A percentile compares a stretch with the other conserved stretches of the same genome.
Conservation (phyloP, 768 basidiomycete species). For the Russula ochroleuca region DNA sequence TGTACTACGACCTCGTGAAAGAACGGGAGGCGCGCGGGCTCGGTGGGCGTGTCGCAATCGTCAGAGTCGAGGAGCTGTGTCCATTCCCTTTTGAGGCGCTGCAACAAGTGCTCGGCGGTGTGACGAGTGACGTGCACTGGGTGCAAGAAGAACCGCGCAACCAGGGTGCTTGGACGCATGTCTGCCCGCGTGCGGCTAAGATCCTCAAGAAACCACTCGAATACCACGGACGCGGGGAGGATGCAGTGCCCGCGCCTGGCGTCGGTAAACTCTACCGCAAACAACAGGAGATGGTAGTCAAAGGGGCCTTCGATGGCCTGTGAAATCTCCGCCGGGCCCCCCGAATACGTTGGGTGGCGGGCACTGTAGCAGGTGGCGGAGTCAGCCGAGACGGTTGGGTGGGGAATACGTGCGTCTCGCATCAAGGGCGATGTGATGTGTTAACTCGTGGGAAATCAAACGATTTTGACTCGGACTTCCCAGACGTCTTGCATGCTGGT, state of each 20-base stretch:
- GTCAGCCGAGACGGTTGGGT: background rate
- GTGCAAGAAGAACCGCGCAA: constrained; percentile 88
- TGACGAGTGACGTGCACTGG: constrained; percentile 49
- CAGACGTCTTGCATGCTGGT: background rate
- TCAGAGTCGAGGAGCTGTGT: constrained; percentile 80
- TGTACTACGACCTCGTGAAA: constrained; percentile 83
- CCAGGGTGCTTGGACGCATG: constrained; percentile 76
- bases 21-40: constrained; percentile 52
- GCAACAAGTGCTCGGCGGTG: constrained; percentile 40
- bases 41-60: constrained; percentile 53
- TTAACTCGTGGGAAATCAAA: background rate
- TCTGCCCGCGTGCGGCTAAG: constrained; percentile 41
- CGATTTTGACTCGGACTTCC: background rate
- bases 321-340: background rate
- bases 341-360: background rate
- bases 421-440: background rate
- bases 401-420: background rate
- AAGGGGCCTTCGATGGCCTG: constrained; percentile 51
- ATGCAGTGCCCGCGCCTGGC: constrained; percentile 73
- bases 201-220: constrained; percentile 32
- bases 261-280: constrained; percentile 60
- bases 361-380: background rate
- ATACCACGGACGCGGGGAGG: constrained; percentile 67
- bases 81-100: constrained; percentile 79
- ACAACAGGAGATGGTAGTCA: constrained; percentile 62